phyloP scores from a whole-genome alignment of 345 rosid species.

The Iberis pinnata region DNA sequence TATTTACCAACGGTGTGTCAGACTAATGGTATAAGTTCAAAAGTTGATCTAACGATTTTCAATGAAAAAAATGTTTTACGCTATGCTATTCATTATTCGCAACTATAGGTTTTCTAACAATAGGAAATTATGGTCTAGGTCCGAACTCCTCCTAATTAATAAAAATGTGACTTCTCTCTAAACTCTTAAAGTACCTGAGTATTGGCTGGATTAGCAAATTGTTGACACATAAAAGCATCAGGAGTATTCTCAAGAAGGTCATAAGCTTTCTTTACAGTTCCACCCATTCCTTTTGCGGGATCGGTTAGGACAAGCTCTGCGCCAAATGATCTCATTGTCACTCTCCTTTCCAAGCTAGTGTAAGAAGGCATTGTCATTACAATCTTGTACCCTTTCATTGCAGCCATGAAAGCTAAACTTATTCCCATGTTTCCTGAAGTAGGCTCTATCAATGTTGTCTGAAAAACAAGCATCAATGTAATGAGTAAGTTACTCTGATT shows the following conservation, averaged over 20 bases:
- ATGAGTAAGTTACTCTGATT: not conserved
- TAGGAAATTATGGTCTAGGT: too few species aligned
- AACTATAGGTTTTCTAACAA: too few species aligned
- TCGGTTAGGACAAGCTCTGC: constrained; percentile 90
- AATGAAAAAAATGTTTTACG: too few species aligned
- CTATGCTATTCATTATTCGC: too few species aligned
- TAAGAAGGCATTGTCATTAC: constrained; percentile 95
- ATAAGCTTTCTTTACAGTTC: constrained; percentile 86
- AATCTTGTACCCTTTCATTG: constrained; percentile 85
- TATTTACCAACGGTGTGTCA: too few species aligned
- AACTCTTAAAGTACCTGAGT: too few species aligned
- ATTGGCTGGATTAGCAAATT: constrained; percentile 84
- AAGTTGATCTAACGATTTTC: too few species aligned
- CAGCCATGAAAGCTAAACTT: constrained; percentile 92
- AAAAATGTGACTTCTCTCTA: too few species aligned
- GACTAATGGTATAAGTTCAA: too few species aligned
- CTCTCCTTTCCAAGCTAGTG: constrained; percentile 95
- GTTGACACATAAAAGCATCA: constrained; percentile 72
- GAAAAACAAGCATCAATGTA: too few species aligned
- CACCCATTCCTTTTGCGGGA: constrained; percentile 97
- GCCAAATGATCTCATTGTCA: constrained; percentile 90
- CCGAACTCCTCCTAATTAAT: too few species aligned
- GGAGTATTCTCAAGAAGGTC: constrained; percentile 76
- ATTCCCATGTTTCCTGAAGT: constrained; percentile 98
- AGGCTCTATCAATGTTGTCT: constrained; percentile 91